Evolutionary conservation across 768 basidiomycete species (phyloP).

Genomic region (Rhizopogon vulgaris): DNA sequence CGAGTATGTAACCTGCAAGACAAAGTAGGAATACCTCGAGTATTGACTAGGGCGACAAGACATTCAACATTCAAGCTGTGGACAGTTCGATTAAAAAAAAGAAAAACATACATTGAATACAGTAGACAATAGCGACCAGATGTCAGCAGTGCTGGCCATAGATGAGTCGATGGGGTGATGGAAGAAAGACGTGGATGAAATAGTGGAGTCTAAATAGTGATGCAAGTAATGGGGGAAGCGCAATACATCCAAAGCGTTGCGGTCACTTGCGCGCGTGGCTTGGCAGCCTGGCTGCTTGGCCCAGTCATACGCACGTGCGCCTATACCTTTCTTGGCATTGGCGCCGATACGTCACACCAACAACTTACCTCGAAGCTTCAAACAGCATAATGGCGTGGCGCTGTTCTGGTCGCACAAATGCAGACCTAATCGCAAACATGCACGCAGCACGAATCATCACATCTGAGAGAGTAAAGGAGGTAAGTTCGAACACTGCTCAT

Average conservation of each 20-base stretch:
- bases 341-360: too few relatives aligned
- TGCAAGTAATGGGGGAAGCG: too few relatives aligned
- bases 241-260: too few relatives aligned
- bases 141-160: slow-evolving; percentile 1
- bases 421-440: slow-evolving; percentile 71
- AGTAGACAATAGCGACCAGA: slow-evolving; percentile 17
- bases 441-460: slow-evolving; percentile 44
- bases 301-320: too few relatives aligned
- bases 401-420: slow-evolving; percentile 63
- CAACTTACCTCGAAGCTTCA: too few relatives aligned
- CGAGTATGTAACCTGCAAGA: slow-evolving; percentile 77
- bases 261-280: too few relatives aligned
- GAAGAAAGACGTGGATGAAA: neutral
- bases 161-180: neutral
- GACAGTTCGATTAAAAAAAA: too few relatives aligned
- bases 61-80: neutral
- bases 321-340: too few relatives aligned
- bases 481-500: slow-evolving; percentile 24
- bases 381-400: slow-evolving; percentile 69
- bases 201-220: slow-evolving; percentile 3
- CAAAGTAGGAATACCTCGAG: slow-evolving; percentile 85
- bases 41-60: slow-evolving; percentile 55
- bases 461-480: slow-evolving; percentile 49
- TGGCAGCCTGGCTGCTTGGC: too few relatives aligned
- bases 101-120: slow-evolving; percentile 21